phyloP scores from a whole-genome alignment of 2,329 filamentous ascomycete genomes.

The Ophiostoma perfectum region DNA sequence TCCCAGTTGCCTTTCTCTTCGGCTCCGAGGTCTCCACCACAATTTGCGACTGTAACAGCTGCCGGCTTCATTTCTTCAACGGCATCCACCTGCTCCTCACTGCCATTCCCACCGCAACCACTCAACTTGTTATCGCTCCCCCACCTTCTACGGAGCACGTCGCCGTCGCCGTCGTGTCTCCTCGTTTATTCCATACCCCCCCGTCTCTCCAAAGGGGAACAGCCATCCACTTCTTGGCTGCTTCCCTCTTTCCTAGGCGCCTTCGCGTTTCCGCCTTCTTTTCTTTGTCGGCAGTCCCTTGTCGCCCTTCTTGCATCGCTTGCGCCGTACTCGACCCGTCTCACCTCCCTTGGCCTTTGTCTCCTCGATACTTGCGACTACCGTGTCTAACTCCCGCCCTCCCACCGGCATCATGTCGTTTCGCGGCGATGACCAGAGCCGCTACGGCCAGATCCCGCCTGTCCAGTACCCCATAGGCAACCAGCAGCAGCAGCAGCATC shows the following conservation, averaged over 20 bases:
- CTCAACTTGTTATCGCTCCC: not conserved
- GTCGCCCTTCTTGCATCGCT: not conserved
- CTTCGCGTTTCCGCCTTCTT: not conserved
- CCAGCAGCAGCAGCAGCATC: slow-evolving; percentile 30
- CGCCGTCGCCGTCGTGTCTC: slow-evolving; percentile 2
- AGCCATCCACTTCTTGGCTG: not conserved
- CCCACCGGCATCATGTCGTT: slow-evolving; percentile 51
- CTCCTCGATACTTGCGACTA: not conserved
- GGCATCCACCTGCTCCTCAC: not conserved
- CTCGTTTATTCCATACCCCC: not conserved
- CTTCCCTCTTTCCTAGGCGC: not conserved
- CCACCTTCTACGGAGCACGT: slow-evolving; percentile 11
- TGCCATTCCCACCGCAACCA: slow-evolving; percentile 5
- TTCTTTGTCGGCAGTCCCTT: not conserved
- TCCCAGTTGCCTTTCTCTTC: not conserved
- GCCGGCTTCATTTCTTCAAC: slow-evolving; percentile 4
- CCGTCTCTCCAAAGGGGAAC: too few relatives aligned
- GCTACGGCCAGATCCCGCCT: slow-evolving; percentile 61
- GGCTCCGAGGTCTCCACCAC: not conserved
- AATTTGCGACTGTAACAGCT: not conserved
- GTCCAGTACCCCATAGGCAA: slow-evolving; percentile 55
- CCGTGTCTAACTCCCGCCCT: not conserved
- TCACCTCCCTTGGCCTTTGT: not conserved
- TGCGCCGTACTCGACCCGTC: not conserved
- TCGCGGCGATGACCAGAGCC: slow-evolving; percentile 55